Percentiles rank a stretch among this genome's conserved stretches.
Evolutionary conservation across 352 stramenopile species (phyloP).

Genomic region (Globisporangium solare): DNA sequence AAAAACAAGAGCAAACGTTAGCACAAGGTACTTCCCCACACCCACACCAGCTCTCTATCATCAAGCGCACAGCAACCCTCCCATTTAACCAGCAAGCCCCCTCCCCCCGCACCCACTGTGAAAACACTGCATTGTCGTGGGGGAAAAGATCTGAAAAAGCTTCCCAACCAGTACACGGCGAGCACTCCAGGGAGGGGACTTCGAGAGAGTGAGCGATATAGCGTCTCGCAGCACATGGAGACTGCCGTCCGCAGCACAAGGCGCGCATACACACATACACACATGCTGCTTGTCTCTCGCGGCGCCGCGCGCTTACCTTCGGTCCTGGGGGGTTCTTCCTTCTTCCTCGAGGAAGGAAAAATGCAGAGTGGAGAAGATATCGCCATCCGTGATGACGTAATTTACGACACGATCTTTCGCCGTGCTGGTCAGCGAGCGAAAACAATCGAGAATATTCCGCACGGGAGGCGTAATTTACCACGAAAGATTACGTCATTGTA

Average conservation of each 20-base stretch:
- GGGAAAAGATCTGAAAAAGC: too few relatives aligned
- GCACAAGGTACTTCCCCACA: not conserved
- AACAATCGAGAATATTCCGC: conserved; percentile 13
- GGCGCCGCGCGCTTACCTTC: not conserved
- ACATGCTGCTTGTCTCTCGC: not conserved
- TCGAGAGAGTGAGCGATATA: too few relatives aligned
- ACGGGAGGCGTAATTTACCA: not conserved
- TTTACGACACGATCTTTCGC: conserved; percentile 1
- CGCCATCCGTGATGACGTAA: not conserved
- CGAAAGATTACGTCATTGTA: not conserved
- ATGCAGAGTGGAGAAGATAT: conserved; percentile 5
- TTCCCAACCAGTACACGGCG: too few relatives aligned
- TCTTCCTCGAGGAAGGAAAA: not conserved
- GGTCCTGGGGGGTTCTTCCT: not conserved
- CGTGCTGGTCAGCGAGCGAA: not conserved
- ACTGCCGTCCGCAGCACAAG: too few relatives aligned
- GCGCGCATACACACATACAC: not conserved
- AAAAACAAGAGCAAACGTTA: conserved; percentile 3
- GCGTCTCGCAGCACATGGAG: too few relatives aligned
- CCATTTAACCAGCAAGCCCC: too few relatives aligned
- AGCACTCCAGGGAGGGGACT: too few relatives aligned
- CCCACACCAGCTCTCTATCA: not conserved
- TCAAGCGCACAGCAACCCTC: too few relatives aligned
- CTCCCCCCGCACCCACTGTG: too few relatives aligned
- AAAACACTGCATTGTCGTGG: too few relatives aligned